Conservation (phyloP, 2,329 filamentous ascomycete genomes). For the Ascochyta koolunga region DNA sequence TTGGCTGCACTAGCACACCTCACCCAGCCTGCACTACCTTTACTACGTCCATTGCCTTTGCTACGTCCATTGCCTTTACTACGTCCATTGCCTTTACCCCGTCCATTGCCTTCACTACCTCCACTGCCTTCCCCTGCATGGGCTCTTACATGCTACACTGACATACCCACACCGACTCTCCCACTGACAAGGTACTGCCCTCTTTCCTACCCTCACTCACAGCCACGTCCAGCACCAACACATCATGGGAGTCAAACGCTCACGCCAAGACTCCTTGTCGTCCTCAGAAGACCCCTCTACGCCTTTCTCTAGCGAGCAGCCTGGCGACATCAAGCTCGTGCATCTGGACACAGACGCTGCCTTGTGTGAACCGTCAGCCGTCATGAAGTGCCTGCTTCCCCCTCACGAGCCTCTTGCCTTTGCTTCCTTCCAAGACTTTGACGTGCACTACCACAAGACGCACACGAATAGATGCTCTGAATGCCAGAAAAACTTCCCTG, state of each 20-base stretch:
- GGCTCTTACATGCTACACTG: no score
- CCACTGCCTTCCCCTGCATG: no score
- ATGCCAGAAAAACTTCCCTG: constrained; percentile 88
- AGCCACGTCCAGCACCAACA: constrained; percentile 9
- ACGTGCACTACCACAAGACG: constrained; percentile 79
- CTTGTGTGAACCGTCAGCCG: constrained; percentile 37
- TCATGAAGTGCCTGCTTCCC: constrained; percentile 82
- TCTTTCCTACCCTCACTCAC: constrained; percentile 8
- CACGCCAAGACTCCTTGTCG: constrained; percentile 58
- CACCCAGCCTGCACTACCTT: no score
- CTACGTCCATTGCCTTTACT: no score
- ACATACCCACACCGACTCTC: no score
- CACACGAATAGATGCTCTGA: constrained; percentile 86
- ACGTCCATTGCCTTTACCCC: no score
- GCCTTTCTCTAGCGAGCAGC: constrained; percentile 37
- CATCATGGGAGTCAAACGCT: constrained; percentile 64
- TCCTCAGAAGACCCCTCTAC: constrained; percentile 46
- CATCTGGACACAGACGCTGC: constrained; percentile 60
- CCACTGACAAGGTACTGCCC: constrained; percentile 14
- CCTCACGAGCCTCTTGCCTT: constrained; percentile 79
- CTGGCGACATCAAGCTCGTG: constrained; percentile 50
- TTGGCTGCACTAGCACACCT: constrained; percentile 2
- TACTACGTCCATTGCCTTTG: no score
- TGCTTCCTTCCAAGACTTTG: constrained; percentile 77
- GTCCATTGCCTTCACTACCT: no score